Evolutionary conservation across 495 filamentous ascomycete genomes (phyloP).

Genomic region (Hypoxylon crocopeplum): DNA sequence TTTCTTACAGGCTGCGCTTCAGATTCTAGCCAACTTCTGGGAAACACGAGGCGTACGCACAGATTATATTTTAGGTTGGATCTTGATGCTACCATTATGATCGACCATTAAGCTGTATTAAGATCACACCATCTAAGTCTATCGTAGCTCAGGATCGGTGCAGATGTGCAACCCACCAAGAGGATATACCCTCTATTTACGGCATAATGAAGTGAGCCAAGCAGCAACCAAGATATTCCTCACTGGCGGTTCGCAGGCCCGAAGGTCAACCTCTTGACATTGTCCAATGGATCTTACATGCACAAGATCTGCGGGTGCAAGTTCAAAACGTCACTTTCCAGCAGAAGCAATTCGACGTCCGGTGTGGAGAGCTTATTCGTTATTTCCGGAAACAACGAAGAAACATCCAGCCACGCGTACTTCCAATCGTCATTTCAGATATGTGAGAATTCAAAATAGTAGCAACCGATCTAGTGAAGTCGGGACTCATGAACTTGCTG

Average conservation of each 20-base stretch:
- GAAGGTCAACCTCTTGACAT: no score
- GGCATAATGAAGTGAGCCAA: conserved; percentile 22
- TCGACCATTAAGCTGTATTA: conserved; percentile 18
- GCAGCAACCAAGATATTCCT: no score
- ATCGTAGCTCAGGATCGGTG: conserved; percentile 1
- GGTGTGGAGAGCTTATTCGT: conserved; percentile 2
- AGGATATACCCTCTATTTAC: conserved; percentile 5
- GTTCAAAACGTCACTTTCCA: neutral
- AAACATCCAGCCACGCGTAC: conserved; percentile 27
- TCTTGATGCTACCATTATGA: conserved; percentile 36
- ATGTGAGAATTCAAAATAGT: conserved; percentile 5
- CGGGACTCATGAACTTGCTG: no score
- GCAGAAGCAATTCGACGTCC: neutral
- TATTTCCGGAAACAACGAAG: neutral
- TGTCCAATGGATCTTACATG: no score
- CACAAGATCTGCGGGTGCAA: neutral
- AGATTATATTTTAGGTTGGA: conserved; percentile 23
- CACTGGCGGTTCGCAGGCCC: no score
- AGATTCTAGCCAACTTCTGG: conserved; percentile 24
- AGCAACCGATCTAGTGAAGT: neutral
- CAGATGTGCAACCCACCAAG: neutral
- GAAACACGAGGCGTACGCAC: conserved; percentile 9
- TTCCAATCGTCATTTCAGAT: neutral
- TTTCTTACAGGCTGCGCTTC: conserved; percentile 34
- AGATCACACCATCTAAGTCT: conserved; percentile 7